Base-by-base conservation (phyloP, 2,329 filamentous ascomycete species). In the Phyllosticta paracitricarpa region DNA sequence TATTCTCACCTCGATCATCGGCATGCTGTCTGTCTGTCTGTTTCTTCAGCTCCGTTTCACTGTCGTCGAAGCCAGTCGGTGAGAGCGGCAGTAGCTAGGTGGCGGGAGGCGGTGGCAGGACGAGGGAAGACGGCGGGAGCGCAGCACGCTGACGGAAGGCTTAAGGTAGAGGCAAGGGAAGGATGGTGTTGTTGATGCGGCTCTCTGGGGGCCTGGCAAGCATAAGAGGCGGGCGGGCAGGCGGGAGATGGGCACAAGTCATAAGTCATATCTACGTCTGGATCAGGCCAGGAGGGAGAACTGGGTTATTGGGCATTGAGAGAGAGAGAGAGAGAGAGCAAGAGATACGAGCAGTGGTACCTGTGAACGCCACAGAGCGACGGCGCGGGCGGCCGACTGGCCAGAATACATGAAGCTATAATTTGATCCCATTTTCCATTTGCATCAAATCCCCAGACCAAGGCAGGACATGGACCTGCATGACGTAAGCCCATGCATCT, bases 1-100 rank as follows among this genome's bases (percentile, higher is more conserved):
- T 30, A 30, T 28, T 30, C 60, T 61, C 60, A 61, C 60, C 60
- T 61, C 60, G 55, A 61, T 61, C 60, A 61, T 61, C 55, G 60
- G 60, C 60, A 61, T 61, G 40, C 19, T 61, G 48, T 30, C 28
- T 30, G 28, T 8, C 54, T 52, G 51, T 6, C 10, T 6, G 30
- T 33, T 33, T 40, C 33, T 40, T 14, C 4, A 4, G 10, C 10
- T 40, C 33, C 10, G 14, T 40, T 40, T 40, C 28, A 30, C 28
- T 30, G 26, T 28, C 26, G 4, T 8, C 7, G 26, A 5, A 2
- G 4, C 26, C 26, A 8, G 26, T 8, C 4, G 26, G 26, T 8
- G 28, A 30, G 28, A 30, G 28, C 28, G 28, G 28, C 28, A 30
- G 9, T 4, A 28, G 26, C 26, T n/a, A 30, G 28, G 6, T 30